These are phyloP conservation scores for Claviceps sp. DNA, from an alignment of 2,329 filamentous ascomycete genomes.

Conservation along the genomic window DNA sequence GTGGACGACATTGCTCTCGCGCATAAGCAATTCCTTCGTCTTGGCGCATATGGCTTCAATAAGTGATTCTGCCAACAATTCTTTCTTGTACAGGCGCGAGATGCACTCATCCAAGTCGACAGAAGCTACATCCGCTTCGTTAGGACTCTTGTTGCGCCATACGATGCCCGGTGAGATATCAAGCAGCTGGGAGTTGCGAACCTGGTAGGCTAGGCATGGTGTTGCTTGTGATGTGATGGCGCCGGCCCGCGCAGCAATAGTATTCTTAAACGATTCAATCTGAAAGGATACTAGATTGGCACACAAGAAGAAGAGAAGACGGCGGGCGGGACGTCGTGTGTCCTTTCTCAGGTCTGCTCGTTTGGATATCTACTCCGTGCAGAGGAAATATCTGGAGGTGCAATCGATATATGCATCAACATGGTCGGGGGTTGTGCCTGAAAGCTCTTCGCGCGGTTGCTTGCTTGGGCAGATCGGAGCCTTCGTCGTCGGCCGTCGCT, in stretches of 20 bases:
- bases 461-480: not conserved
- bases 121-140: constrained; percentile 47
- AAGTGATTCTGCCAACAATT: constrained; percentile 90
- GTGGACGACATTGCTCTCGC: constrained; percentile 98
- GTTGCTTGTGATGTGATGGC: constrained; percentile 9
- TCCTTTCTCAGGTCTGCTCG: constrained; percentile 7
- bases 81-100: constrained; percentile 88
- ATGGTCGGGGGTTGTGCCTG: constrained; percentile 27
- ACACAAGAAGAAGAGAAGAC: not conserved
- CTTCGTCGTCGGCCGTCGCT: constrained; percentile 7
- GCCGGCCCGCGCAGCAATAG: no score
- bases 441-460: constrained; percentile 7
- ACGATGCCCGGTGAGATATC: not conserved
- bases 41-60: constrained; percentile 99
- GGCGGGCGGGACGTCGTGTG: not conserved
- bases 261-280: no score
- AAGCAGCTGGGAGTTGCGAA: constrained; percentile 19
- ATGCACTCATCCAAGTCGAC: constrained; percentile 99
- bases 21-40: constrained; percentile 97
- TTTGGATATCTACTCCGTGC: constrained; percentile 21
- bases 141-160: not conserved
- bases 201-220: constrained; percentile 44
- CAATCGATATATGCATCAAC: constrained; percentile 24
- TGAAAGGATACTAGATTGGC: no score
- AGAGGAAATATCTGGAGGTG: constrained; percentile 22